Percentiles rank a stretch among this genome's conserved stretches.
phyloP scores from a whole-genome alignment of 2,329 filamentous ascomycete genomes.

The Microcyclospora pomicola region DNA sequence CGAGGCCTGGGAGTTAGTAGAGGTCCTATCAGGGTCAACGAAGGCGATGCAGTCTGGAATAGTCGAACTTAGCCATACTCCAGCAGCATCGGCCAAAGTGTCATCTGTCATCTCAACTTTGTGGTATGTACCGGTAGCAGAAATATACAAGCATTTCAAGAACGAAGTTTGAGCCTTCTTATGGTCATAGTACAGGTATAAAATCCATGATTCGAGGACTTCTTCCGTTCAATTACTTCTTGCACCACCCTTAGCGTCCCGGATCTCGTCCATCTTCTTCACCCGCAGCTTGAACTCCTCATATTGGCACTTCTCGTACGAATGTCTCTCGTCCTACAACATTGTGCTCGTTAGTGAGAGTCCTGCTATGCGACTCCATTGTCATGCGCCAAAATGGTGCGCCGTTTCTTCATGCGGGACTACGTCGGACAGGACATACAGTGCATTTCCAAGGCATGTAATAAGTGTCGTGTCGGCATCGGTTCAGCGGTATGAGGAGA shows the following conservation, averaged over 20 bases:
- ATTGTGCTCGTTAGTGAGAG: neutral
- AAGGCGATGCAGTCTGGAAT: too few species aligned
- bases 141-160: too few species aligned
- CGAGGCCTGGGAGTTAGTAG: too few species aligned
- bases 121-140: too few species aligned
- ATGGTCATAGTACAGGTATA: too few species aligned
- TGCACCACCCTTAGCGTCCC: conserved; percentile 67
- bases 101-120: too few species aligned
- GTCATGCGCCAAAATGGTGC: too few species aligned
- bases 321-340: conserved; percentile 81
- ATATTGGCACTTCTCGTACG: conserved; percentile 99
- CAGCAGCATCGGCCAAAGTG: too few species aligned
- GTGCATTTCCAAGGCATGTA: conserved; percentile 97
- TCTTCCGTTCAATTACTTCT: conserved; percentile 56
- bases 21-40: too few species aligned
- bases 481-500: conserved; percentile 88
- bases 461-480: conserved; percentile 80
- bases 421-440: conserved; percentile 43
- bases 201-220: too few species aligned
- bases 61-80: too few species aligned
- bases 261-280: conserved; percentile 94
- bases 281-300: conserved; percentile 97
- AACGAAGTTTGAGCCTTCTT: too few species aligned
- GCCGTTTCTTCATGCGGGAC: neutral
- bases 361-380: neutral